Evolutionary conservation across 495 filamentous ascomycete species (phyloP).

Genomic region (Penicillium flavigenum): DNA sequence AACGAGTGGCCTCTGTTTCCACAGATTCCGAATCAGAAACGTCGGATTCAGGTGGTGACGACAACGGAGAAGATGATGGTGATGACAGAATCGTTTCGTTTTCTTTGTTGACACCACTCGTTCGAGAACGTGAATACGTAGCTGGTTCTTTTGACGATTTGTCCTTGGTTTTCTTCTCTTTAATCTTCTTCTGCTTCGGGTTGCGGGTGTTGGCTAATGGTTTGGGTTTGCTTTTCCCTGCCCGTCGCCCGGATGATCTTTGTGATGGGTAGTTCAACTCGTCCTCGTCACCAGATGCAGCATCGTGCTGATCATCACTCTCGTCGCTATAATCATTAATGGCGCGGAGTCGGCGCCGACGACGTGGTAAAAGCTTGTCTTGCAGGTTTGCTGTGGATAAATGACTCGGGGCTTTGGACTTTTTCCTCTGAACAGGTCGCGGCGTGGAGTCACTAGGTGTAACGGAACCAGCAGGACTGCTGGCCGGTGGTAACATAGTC

Average conservation of each 20-base stretch:
- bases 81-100: slow-evolving; percentile 35
- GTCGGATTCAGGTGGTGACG: slow-evolving; percentile 40
- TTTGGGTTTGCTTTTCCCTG: slow-evolving; percentile 19
- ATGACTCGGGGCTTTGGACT: slow-evolving; percentile 35
- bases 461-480: slow-evolving; percentile 38
- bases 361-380: slow-evolving; percentile 47
- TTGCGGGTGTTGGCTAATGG: slow-evolving; percentile 19
- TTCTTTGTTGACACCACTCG: slow-evolving; percentile 29
- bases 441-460: slow-evolving; percentile 13
- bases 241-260: slow-evolving; percentile 27
- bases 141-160: slow-evolving; percentile 8
- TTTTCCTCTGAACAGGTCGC: slow-evolving; percentile 23
- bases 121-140: slow-evolving; percentile 17
- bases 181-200: slow-evolving; percentile 15
- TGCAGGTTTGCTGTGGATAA: slow-evolving; percentile 50
- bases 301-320: slow-evolving; percentile 39
- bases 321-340: slow-evolving; percentile 26
- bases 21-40: slow-evolving; percentile 30
- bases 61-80: slow-evolving; percentile 40
- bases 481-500: slow-evolving; percentile 53
- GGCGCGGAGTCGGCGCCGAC: slow-evolving; percentile 25
- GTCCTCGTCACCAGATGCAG: slow-evolving; percentile 39
- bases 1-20: slow-evolving; percentile 16
- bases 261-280: slow-evolving; percentile 36
- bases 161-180: slow-evolving; percentile 7